Percentiles rank a stretch among this genome's conserved stretches.
phyloP scores from a whole-genome alignment of 2,329 filamentous ascomycete species.

The Drechslerella coelobrocha region DNA sequence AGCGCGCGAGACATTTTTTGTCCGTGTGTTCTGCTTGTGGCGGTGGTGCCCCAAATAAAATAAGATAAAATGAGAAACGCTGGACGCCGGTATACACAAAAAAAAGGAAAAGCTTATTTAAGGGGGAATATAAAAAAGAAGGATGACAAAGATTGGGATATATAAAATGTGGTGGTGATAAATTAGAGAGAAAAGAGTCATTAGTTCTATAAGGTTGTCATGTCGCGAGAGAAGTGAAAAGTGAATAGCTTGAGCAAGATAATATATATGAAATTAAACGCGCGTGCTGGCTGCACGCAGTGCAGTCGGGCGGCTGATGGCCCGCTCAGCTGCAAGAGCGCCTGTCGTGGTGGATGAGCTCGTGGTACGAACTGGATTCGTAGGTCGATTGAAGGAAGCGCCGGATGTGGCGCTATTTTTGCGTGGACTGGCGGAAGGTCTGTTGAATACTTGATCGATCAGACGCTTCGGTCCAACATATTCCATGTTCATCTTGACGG shows the following conservation, averaged over 20 bases:
- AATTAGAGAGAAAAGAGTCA: too few relatives aligned
- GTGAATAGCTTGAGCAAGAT: background rate
- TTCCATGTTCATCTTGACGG: constrained; percentile 67
- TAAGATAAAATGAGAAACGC: background rate
- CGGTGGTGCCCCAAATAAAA: background rate
- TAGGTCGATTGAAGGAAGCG: constrained; percentile 20
- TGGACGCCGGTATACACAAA: background rate
- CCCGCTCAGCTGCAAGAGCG: constrained; percentile 28
- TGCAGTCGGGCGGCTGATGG: constrained; percentile 38
- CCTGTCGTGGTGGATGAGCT: constrained; percentile 42
- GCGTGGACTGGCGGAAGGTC: constrained; percentile 55
- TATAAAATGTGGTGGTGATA: too few relatives aligned
- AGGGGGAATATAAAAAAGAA: background rate
- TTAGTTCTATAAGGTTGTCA: constrained; percentile 7
- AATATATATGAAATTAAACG: constrained; percentile 13
- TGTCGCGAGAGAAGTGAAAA: background rate
- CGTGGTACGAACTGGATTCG: constrained; percentile 30
- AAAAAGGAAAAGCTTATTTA: background rate
- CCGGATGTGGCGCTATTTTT: constrained; percentile 27
- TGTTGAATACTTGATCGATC: constrained; percentile 70
- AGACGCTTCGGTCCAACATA: constrained; percentile 69
- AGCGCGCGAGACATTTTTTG: background rate
- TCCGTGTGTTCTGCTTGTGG: background rate
- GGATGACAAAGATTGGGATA: background rate
- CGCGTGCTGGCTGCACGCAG: constrained; percentile 50